Conservation (phyloP, 176 grass and related monocot species). For the Oryza punctata region DNA sequence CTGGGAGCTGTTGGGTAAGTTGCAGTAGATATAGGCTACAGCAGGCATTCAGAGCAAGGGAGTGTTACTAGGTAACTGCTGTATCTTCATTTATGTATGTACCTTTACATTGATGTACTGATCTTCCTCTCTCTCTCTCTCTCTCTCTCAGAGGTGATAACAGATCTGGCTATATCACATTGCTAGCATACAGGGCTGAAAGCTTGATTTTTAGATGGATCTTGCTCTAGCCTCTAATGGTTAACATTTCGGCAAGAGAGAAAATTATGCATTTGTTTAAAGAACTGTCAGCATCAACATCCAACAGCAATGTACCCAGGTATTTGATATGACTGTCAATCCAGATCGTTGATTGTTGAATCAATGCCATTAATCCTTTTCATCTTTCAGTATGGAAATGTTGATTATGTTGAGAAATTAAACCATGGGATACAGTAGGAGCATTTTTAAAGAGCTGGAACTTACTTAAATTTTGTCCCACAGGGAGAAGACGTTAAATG, state of each 20-base stretch:
- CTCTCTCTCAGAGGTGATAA: background rate
- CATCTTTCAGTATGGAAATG: background rate
- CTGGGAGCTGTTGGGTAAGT: background rate
- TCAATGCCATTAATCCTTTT: background rate
- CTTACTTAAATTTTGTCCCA: background rate
- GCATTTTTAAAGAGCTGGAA: background rate
- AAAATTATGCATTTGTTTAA: constrained; percentile 15
- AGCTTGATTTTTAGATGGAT: background rate
- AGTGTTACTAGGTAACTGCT: background rate
- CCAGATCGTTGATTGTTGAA: background rate
- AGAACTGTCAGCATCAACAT: background rate
- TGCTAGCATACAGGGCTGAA: background rate
- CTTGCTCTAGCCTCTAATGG: constrained; percentile 18
- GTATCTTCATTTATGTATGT: background rate
- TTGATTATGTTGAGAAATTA: background rate
- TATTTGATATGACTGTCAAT: background rate
- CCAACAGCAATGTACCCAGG: background rate
- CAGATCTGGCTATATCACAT: constrained; percentile 30
- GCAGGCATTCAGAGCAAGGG: background rate
- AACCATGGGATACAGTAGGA: background rate
- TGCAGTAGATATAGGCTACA: background rate
- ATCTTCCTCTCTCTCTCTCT: no score
- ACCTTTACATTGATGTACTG: no score
- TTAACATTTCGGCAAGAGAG: background rate
- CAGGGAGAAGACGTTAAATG: background rate